A percentile compares a stretch with the other conserved stretches of the same genome.
Conservation (phyloP, 2,329 filamentous ascomycete species). For the Scytalidium lignicola region DNA sequence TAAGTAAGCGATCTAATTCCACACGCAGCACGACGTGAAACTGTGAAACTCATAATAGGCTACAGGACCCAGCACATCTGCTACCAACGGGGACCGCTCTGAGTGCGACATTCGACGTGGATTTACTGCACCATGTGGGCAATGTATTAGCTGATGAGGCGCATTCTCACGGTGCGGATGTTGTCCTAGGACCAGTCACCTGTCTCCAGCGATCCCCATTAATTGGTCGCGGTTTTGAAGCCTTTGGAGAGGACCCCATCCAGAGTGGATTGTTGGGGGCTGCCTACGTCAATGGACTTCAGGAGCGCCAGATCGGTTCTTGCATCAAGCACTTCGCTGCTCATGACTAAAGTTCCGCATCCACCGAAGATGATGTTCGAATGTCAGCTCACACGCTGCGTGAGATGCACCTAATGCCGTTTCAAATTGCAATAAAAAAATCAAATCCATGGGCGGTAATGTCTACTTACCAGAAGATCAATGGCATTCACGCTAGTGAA, state of each 20-base stretch:
- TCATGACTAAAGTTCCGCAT: constrained; percentile 23
- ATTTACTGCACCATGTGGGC: constrained; percentile 21
- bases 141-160: constrained; percentile 22
- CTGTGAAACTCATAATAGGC: too few species aligned
- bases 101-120: constrained; percentile 26
- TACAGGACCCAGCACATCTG: constrained; percentile 17
- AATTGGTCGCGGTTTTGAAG: constrained; percentile 25
- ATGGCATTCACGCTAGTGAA: constrained; percentile 24
- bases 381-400: constrained; percentile 24
- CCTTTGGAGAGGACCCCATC: constrained; percentile 27
- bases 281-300: constrained; percentile 23
- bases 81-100: constrained; percentile 25
- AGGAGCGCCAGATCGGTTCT: constrained; percentile 21
- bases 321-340: constrained; percentile 27
- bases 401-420: constrained; percentile 26
- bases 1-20: constrained; percentile 8
- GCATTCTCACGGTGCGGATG: constrained; percentile 24
- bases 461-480: constrained; percentile 27
- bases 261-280: constrained; percentile 24
- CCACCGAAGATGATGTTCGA: constrained; percentile 14
- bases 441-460: constrained; percentile 26
- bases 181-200: constrained; percentile 25
- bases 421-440: constrained; percentile 26
- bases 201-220: constrained; percentile 15
- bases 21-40: background rate